These are phyloP conservation scores for Solanum aculeatissimum DNA, from an alignment of 305 asterid genomes.

Conservation along the genomic window DNA sequence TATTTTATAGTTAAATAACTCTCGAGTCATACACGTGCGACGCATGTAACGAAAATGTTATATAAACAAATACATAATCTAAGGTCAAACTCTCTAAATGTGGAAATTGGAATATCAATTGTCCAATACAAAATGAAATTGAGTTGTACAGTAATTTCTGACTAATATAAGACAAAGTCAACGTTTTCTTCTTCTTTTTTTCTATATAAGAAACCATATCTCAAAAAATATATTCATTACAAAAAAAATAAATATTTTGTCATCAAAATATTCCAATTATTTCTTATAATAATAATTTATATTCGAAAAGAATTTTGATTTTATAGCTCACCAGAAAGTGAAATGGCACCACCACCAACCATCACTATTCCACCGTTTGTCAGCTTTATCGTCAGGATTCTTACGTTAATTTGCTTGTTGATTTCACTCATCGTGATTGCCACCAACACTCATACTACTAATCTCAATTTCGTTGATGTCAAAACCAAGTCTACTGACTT, in stretches of 20 bases:
- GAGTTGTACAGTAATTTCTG: background rate
- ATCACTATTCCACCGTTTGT: conserved; percentile 14
- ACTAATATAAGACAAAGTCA: background rate
- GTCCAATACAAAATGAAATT: background rate
- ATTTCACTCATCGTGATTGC: conserved; percentile 16
- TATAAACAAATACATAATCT: no score
- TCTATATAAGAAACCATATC: background rate
- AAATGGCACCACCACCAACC: conserved; percentile 32
- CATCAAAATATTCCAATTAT: background rate
- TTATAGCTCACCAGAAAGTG: background rate
- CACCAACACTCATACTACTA: background rate
- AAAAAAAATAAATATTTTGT: no score
- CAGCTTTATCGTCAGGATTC: conserved; percentile 13
- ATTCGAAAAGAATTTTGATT: background rate
- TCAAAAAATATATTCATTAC: background rate
- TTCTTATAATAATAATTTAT: background rate
- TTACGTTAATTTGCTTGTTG: conserved; percentile 17
- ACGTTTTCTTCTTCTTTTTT: background rate
- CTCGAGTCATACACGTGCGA: no score
- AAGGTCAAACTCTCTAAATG: background rate
- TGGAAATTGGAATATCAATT: background rate
- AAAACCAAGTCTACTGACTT: conserved; percentile 11
- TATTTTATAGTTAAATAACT: no score
- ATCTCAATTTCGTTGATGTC: background rate
- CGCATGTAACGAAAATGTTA: no score